Evolutionary conservation across 257 asterid species (phyloP).

Genomic region (Marsdenia floribunda): DNA sequence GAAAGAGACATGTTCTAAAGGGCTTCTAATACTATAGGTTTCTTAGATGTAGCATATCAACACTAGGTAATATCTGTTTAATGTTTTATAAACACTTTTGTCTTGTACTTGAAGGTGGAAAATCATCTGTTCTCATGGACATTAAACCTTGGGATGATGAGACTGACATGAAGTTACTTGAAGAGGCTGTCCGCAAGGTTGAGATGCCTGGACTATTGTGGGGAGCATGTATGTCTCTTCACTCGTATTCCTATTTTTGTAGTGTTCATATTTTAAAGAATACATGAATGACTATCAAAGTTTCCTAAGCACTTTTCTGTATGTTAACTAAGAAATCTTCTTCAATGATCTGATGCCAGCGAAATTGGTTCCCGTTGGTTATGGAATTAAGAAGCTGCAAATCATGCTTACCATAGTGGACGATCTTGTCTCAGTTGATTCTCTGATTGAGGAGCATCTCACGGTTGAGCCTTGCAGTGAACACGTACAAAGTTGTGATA

Average conservation of each 20-base stretch:
- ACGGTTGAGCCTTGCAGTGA: constrained; percentile 44
- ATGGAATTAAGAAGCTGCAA: constrained; percentile 85
- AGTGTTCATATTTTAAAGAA: neutral
- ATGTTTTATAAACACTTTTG: neutral
- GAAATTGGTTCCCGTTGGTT: constrained; percentile 77
- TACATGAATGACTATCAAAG: neutral
- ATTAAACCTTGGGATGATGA: constrained; percentile 97
- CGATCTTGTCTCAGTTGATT: constrained; percentile 80
- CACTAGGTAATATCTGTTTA: neutral
- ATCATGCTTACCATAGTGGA: constrained; percentile 79
- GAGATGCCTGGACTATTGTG: constrained; percentile 73
- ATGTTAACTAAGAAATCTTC: neutral
- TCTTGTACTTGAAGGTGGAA: constrained; percentile 56
- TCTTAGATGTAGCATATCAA: neutral
- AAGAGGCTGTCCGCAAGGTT: constrained; percentile 74
- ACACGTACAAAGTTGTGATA: constrained; percentile 47
- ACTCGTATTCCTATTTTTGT: neutral
- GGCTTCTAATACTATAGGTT: neutral
- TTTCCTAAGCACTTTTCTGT: neutral
- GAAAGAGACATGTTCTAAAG: neutral
- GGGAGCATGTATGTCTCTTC: constrained; percentile 84
- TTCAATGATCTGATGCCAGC: constrained; percentile 39
- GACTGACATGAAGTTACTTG: constrained; percentile 92
- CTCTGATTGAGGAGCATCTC: constrained; percentile 40
- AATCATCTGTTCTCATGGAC: constrained; percentile 92